Evolutionary conservation across 169 alveolate species (phyloP), one percentile per base, ranked within the genome.

Genomic region (Cryptosporidium ubiquitum): DNA sequence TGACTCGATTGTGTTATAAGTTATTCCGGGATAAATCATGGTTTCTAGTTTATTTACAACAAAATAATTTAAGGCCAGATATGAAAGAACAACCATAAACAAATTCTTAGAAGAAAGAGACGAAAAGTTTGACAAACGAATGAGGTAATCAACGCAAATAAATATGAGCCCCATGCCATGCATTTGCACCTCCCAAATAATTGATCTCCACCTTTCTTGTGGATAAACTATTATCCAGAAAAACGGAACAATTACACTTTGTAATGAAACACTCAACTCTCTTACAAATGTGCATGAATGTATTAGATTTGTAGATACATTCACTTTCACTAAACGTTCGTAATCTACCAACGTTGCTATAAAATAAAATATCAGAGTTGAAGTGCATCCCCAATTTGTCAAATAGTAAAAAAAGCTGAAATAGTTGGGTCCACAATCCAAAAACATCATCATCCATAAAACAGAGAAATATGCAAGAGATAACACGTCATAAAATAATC

Each of bases 301-400:
- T 61, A 79, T 79, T 47, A 79, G 61, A 9, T 23, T 40, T 16
- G 64, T 40, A 18, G 89, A 64, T 5, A 79, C 89, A 61, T 57
- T 58, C n/a, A 61, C 79, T 29, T 40, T 64, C 16, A 47, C n/a
- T 40, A 39, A 44, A 40, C 89, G 73, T 64, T 61, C 73, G 39
- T 20, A 64, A 47, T 79, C 89, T 9, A 79, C 75, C 68, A 64
- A 23, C 3, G 89, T 79, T 57, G 89, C 89, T 58, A 40, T 33
- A 29, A 61, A 44, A 47, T 40, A 79, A 44, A 79, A 79, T 40
- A 79, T 20, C 37, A 79, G 33, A 16, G 75, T 64, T 37, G 75
- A 79, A 35, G 89, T 79, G 60, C 58, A 79, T 42, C 89, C 89
- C 89, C 89, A 79, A 39, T 79, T 79, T 23, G 89, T 79, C n/a